Conservation (phyloP, 164 flowering plant genomes). For the Stephania cephalantha region DNA sequence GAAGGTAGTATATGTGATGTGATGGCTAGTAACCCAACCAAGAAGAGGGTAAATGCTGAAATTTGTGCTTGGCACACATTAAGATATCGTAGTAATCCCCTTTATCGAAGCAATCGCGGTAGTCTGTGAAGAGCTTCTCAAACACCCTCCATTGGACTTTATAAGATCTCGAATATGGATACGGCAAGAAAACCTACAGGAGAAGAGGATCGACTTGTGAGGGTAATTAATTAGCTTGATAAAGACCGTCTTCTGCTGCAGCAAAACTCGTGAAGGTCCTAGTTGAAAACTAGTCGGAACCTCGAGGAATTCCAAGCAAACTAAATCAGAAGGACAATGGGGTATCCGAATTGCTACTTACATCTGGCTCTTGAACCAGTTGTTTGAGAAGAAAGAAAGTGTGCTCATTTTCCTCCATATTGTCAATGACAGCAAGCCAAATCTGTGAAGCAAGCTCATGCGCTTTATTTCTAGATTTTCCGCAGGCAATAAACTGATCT, state of each 20-base stretch:
- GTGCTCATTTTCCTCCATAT: slow-evolving; percentile 65
- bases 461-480: slow-evolving; percentile 60
- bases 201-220: neutral
- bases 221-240: neutral
- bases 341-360: slow-evolving; percentile 29
- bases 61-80: slow-evolving; percentile 58
- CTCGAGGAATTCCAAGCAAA: neutral
- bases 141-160: slow-evolving; percentile 69
- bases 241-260: neutral
- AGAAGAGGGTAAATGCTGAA: slow-evolving; percentile 67
- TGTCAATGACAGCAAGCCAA: slow-evolving; percentile 79
- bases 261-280: too few relatives aligned
- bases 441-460: slow-evolving; percentile 68
- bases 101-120: slow-evolving; percentile 60
- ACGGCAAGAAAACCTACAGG: slow-evolving; percentile 64
- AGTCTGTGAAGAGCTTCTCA: slow-evolving; percentile 78
- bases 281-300: too few relatives aligned
- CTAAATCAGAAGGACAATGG: neutral
- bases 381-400: slow-evolving; percentile 61
- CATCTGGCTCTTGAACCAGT: slow-evolving; percentile 66
- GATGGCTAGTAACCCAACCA: slow-evolving; percentile 64
- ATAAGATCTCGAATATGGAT: slow-evolving; percentile 60
- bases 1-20: neutral
- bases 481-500: slow-evolving; percentile 87
- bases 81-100: slow-evolving; percentile 54